Evolutionary conservation across 2,329 filamentous ascomycete species (phyloP), one percentile per base, ranked within the genome.

Genomic region (Clarireedia paspali): DNA sequence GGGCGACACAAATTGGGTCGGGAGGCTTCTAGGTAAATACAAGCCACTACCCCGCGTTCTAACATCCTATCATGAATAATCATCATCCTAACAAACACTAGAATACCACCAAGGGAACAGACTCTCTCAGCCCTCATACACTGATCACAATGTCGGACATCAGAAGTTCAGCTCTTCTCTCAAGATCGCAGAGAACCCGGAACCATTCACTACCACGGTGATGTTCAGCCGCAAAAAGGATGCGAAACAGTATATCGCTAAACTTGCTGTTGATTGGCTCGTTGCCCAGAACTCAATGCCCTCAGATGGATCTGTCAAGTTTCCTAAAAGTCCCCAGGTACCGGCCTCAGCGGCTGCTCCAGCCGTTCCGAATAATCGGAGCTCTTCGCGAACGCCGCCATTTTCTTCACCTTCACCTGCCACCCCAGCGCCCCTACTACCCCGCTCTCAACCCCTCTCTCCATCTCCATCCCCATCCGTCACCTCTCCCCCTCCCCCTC

Each of bases 251-350:
- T 65, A 60, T 47, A 66, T 66, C 1, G 64, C 67, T 10, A 70
- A 69, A 57, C 59, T 62, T 23, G 67, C 67, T 4, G 59, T 69
- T 42, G 64, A 67, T 40, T 70, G 64, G 65, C 59, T 70, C 0
- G 62, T 68, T 6, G 53, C 55, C 3, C 62, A 68, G 36, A 62
- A 63, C 1, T 57, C 59, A 47, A 68, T 70, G 65, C 64, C 66
- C 1, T 46, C 50, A 2, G 57, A 62, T 51, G 62, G 66, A 6
- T 53, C 62, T 3, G 58, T 65, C 34, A 62, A 55, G 23, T 68
- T 64, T 47, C 59, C 65, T 2, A 67, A 64, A 30, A 20, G 7
- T n/a, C 20, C 14, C 6, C 9, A 17, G 40, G 4, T 7, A 3
- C 15, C 40, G 6, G 4, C 9, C 40, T 6, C 40, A 17, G 17